These are phyloP conservation scores for Astrothelium macrocarpum DNA, from an alignment of 495 filamentous ascomycete species.

Conservation along the genomic window DNA sequence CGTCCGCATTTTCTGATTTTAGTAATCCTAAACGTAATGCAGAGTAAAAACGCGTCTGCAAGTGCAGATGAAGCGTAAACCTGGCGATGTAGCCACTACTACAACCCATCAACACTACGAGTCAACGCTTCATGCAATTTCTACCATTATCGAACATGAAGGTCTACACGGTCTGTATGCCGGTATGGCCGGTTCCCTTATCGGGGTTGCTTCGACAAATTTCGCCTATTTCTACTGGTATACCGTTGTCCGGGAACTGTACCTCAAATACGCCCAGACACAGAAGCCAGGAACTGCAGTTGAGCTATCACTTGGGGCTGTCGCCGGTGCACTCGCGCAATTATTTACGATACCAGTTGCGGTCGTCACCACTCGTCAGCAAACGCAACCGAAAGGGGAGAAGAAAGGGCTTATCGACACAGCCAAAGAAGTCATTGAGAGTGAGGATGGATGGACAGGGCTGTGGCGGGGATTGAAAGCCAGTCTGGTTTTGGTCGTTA, in stretches of 20 bases:
- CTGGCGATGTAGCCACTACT: slow-evolving; percentile 29
- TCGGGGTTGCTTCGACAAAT: slow-evolving; percentile 94
- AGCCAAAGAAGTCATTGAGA: slow-evolving; percentile 73
- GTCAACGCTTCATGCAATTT: slow-evolving; percentile 78
- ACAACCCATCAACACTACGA: slow-evolving; percentile 57
- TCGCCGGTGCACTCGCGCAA: slow-evolving; percentile 85
- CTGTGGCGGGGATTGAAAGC: slow-evolving; percentile 95
- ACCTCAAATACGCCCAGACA: slow-evolving; percentile 53
- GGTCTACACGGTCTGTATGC: slow-evolving; percentile 77
- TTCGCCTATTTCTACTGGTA: slow-evolving; percentile 99
- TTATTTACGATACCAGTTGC: slow-evolving; percentile 93
- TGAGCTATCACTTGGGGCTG: slow-evolving; percentile 79
- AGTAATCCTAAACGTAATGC: background rate
- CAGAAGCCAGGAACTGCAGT: slow-evolving; percentile 66
- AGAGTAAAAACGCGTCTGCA: slow-evolving; percentile 96
- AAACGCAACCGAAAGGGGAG: slow-evolving; percentile 77
- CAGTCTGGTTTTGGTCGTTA: slow-evolving; percentile 90
- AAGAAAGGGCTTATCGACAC: slow-evolving; percentile 84
- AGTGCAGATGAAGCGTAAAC: slow-evolving; percentile 75
- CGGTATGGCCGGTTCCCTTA: slow-evolving; percentile 73
- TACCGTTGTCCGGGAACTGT: slow-evolving; percentile 73
- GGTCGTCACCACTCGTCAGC: slow-evolving; percentile 90
- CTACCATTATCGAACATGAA: slow-evolving; percentile 74
- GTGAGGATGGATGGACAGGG: slow-evolving; percentile 82
- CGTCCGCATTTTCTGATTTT: background rate